Conservation (phyloP, 768 basidiomycete species). For the Amanita pallidorosea region DNA sequence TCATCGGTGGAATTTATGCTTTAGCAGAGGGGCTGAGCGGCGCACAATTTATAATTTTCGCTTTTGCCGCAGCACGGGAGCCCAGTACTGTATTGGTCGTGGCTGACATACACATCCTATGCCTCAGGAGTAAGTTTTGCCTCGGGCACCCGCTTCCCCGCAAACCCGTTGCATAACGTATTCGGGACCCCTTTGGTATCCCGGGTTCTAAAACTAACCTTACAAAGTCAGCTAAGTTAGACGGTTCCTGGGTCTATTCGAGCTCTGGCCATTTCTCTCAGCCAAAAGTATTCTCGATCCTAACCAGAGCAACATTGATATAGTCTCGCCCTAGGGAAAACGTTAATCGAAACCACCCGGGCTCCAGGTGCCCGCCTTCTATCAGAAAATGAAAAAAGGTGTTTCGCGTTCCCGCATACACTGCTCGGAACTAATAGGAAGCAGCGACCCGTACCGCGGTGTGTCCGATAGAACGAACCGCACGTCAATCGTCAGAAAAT, state of each 20-base stretch:
- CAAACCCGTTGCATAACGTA: too few species aligned
- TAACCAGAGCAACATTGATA: conserved; percentile 5
- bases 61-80: background rate
- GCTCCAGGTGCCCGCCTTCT: conserved; percentile 1
- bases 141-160: too few species aligned
- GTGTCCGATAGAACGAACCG: conserved; percentile 5
- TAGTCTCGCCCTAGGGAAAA: conserved; percentile 7
- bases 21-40: background rate
- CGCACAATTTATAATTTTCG: background rate
- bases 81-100: too few species aligned
- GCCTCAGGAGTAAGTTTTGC: too few species aligned
- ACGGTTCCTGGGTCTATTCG: too few species aligned
- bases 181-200: too few species aligned
- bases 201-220: too few species aligned
- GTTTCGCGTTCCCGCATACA: conserved; percentile 5
- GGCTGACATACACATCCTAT: too few species aligned
- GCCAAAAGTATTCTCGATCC: conserved; percentile 7
- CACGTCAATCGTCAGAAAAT: conserved; percentile 12
- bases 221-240: too few species aligned
- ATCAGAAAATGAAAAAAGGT: background rate
- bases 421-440: background rate
- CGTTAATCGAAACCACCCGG: conserved; percentile 8
- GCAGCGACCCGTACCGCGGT: background rate
- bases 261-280: background rate
- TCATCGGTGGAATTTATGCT: background rate